These are phyloP conservation scores for Volvox carteri DNA, from an alignment of 163 green algal genomes.

Conservation along the genomic window DNA sequence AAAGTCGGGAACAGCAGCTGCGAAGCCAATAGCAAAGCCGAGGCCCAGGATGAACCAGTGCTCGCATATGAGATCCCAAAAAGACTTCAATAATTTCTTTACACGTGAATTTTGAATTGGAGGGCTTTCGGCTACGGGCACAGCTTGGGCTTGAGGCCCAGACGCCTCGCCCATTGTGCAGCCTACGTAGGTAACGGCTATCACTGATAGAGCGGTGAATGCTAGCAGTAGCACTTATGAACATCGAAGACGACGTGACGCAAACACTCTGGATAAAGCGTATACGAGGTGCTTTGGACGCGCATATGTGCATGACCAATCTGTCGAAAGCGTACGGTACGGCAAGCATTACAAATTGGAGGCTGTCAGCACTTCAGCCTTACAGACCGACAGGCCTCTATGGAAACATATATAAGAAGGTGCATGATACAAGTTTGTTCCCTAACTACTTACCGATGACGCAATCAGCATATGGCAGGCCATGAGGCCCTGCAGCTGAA, in stretches of 20 bases:
- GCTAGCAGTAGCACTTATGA: background rate
- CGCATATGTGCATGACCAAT: background rate
- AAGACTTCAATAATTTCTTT: background rate
- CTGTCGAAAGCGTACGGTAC: background rate
- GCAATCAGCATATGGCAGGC: no score
- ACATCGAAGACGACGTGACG: no score
- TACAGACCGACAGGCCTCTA: no score
- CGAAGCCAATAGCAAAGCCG: conserved; percentile 66
- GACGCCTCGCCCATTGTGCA: conserved; percentile 8
- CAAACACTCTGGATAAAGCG: no score
- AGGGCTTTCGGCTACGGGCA: background rate
- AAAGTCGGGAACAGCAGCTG: conserved; percentile 66
- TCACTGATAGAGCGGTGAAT: background rate
- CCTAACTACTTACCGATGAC: no score
- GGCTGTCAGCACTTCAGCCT: no score
- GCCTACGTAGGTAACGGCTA: background rate
- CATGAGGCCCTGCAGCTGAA: no score
- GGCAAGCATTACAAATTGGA: background rate
- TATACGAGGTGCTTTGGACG: no score
- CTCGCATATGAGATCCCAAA: conserved; percentile 58
- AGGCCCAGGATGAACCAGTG: conserved; percentile 68
- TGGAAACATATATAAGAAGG: no score
- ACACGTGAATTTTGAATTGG: background rate
- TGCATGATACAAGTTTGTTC: no score
- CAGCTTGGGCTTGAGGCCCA: background rate